Base-by-base conservation (phyloP, 2,329 filamentous ascomycete genomes). In the Verticillium nonalfalfae region DNA sequence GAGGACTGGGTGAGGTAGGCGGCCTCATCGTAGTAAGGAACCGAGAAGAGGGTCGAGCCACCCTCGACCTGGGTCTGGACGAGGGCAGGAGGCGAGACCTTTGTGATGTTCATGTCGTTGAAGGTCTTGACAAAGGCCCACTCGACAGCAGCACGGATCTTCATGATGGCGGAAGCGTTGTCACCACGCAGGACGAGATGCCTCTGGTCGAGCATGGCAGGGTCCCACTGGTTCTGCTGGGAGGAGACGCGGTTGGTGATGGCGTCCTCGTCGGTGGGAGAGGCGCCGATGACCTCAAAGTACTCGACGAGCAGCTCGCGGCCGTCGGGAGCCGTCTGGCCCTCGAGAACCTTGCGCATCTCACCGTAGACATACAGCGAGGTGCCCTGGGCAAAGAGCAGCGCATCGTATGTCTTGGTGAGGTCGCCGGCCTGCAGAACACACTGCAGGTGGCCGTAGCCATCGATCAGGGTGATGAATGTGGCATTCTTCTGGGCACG, bases 51-150 rank as follows among this genome's bases (percentile, higher is more conserved):
- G 3, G 93, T 97, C 68, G 90, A 86, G 61, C 93, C 93, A 66
- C 93, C 93, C 78, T 98, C 93, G 72, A 96, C 91, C 78, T 97
- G 90, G 18, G 94, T 98, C 80, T 96, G 95, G 63, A 97, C 95
- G 75, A 96, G 88, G 36, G 92, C 92, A 1, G 93, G 93, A 13
- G 93, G 93, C 57, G 88, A 90, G 66, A 97, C 93, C 78, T 97
- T 93, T 70, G 89, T 83, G 74, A 94, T 83, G 65, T 87, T 83
- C 68, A 89, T 78, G 73, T 95, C 90, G 71, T 90, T 86, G 80
- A 92, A 97, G 40, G 87, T 84, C 71, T 86, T 82, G 74, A 88
- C 83, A 80, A 97, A 97, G 13, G 93, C 91, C 67, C 84, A 85
- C 74, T 96, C 87, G 60, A 94, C 86, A 31, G 89, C 86, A 62